Conservation (phyloP, 441 rosid species). For the Gossypium schwendimanii region DNA sequence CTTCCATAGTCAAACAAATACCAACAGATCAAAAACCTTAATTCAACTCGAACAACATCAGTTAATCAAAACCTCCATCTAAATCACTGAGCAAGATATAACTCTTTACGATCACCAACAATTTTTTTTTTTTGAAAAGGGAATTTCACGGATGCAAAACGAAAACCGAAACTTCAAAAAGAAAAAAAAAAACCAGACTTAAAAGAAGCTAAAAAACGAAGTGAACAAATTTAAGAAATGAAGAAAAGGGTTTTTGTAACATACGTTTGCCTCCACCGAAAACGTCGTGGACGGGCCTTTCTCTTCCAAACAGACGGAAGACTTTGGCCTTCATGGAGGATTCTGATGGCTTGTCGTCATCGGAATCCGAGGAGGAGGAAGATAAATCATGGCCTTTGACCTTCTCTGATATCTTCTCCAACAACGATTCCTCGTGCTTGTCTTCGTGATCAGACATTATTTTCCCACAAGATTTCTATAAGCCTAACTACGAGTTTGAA, state of each 20-base stretch:
- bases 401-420: slow-evolving; percentile 71
- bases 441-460: slow-evolving; percentile 58
- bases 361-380: slow-evolving; percentile 43
- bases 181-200: not conserved
- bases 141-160: not conserved
- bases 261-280: slow-evolving; percentile 81
- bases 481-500: slow-evolving; percentile 1
- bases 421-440: slow-evolving; percentile 47
- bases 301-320: slow-evolving; percentile 73
- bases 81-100: not conserved
- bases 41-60: not conserved
- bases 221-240: not conserved
- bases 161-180: not conserved
- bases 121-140: no score
- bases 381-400: slow-evolving; percentile 42
- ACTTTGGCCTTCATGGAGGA: slow-evolving; percentile 52
- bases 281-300: slow-evolving; percentile 71
- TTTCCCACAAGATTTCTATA: slow-evolving; percentile 13
- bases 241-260: slow-evolving; percentile 1
- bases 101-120: not conserved
- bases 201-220: not conserved
- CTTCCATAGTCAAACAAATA: not conserved
- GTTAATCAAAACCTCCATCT: slow-evolving; percentile 4
- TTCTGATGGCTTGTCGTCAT: slow-evolving; percentile 42
- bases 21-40: not conserved